Evolutionary conservation across 2,329 filamentous ascomycete genomes (phyloP).

Genomic region (Diplodia seriata): DNA sequence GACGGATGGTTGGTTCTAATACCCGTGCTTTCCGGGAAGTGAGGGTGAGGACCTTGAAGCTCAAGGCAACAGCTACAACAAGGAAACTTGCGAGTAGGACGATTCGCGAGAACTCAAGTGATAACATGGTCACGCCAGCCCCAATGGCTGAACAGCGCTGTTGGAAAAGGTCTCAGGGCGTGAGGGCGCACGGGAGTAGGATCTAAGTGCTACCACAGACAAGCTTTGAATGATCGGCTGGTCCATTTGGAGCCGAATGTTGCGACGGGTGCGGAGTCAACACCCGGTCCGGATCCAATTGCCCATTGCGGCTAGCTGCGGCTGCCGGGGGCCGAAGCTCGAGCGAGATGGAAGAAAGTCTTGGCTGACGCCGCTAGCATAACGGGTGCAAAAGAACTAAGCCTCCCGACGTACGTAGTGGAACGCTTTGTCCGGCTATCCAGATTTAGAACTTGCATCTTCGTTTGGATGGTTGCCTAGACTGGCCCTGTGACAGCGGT

Average conservation of each 20-base stretch:
- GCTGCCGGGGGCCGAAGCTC: constrained; percentile 16
- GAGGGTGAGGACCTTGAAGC: background rate
- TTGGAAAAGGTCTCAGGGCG: background rate
- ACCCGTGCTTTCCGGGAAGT: constrained; percentile 8
- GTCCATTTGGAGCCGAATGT: background rate
- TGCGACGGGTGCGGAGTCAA: constrained; percentile 18
- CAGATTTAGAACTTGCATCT: background rate
- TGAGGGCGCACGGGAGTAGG: background rate
- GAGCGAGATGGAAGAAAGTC: background rate
- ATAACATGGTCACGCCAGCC: background rate
- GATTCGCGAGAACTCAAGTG: background rate
- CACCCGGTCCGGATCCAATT: constrained; percentile 16
- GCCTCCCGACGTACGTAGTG: too few species aligned
- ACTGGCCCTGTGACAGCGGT: background rate
- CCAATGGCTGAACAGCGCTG: background rate
- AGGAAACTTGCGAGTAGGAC: background rate
- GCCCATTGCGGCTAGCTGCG: constrained; percentile 18
- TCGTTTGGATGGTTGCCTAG: background rate
- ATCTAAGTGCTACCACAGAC: background rate
- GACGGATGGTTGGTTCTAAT: background rate
- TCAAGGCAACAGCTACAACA: background rate
- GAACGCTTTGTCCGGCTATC: too few species aligned
- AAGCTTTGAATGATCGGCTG: constrained; percentile 6
- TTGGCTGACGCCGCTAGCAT: constrained; percentile 2
- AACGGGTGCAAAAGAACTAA: too few species aligned